A percentile compares a stretch with the other conserved stretches of the same genome.
Evolutionary conservation across 2,329 filamentous ascomycete genomes (phyloP).

Genomic region (Esteya vermicola): DNA sequence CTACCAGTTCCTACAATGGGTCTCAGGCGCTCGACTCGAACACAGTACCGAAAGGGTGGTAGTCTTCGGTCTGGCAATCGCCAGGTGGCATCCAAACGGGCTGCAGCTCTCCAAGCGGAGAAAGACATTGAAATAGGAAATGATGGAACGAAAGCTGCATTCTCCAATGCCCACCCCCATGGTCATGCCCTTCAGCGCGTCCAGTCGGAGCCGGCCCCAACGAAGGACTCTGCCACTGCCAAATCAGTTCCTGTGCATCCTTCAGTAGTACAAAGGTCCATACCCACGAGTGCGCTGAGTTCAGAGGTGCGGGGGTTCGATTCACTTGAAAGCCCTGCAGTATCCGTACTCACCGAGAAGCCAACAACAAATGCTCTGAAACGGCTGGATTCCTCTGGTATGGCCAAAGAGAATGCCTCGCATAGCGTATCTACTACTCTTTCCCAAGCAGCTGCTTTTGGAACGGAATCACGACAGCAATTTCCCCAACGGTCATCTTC

Average conservation of each 20-base stretch:
- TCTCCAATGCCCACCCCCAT: conserved; percentile 29
- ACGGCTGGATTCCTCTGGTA: too few relatives aligned
- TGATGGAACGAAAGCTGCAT: conserved; percentile 14
- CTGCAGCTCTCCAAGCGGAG: conserved; percentile 46
- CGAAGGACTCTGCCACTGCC: conserved; percentile 18
- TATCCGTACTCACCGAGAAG: too few relatives aligned
- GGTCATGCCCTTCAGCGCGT: conserved; percentile 44
- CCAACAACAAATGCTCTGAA: too few relatives aligned
- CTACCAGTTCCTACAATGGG: conserved; percentile 64
- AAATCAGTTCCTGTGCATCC: too few relatives aligned
- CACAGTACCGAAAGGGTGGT: conserved; percentile 74
- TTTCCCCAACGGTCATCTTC: conserved; percentile 42
- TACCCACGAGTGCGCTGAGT: too few relatives aligned
- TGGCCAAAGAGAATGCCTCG: too few relatives aligned
- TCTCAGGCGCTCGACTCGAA: conserved; percentile 78
- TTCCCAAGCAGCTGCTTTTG: background rate
- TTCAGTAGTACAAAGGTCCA: too few relatives aligned
- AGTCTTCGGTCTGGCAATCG: conserved; percentile 71
- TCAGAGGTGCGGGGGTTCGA: too few relatives aligned
- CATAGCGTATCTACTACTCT: too few relatives aligned
- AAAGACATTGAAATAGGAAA: conserved; percentile 34
- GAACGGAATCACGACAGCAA: conserved; percentile 15
- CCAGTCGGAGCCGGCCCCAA: conserved; percentile 52
- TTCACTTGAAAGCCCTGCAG: too few relatives aligned
- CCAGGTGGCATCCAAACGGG: conserved; percentile 59